These are phyloP conservation scores for Neofusicoccum laricinum DNA, from an alignment of 2,329 filamentous ascomycete species.

Conservation along the genomic window DNA sequence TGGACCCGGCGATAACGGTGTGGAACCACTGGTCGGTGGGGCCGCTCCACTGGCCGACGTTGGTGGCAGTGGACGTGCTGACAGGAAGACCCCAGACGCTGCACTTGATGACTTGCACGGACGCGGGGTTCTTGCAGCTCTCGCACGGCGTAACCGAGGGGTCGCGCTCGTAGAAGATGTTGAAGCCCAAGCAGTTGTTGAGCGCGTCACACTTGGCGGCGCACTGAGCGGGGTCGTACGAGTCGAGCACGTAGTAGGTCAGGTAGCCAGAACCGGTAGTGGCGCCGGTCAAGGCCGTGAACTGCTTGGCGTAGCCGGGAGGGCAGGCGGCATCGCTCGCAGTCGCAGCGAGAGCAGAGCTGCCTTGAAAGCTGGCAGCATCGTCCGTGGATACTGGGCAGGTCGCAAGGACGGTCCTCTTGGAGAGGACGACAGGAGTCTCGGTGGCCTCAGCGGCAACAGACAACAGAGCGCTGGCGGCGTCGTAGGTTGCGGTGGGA, in stretches of 20 bases:
- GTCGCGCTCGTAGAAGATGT: conserved; percentile 23
- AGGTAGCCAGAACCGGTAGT: conserved; percentile 19
- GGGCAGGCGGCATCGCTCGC: neutral
- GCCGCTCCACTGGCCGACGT: conserved; percentile 25
- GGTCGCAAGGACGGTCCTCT: neutral
- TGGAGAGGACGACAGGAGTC: neutral
- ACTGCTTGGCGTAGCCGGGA: conserved; percentile 4
- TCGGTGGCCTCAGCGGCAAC: conserved; percentile 1
- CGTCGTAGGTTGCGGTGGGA: conserved; percentile 23
- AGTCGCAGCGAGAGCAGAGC: neutral
- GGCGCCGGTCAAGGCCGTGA: conserved; percentile 16
- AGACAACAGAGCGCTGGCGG: conserved; percentile 23
- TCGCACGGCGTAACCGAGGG: conserved; percentile 17
- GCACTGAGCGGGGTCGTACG: conserved; percentile 18
- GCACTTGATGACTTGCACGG: conserved; percentile 28
- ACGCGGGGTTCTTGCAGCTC: conserved; percentile 9
- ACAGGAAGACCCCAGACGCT: conserved; percentile 28
- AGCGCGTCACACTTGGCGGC: conserved; percentile 15
- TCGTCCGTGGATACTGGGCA: neutral
- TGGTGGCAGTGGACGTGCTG: conserved; percentile 22
- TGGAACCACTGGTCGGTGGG: conserved; percentile 18
- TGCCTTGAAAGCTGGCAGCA: neutral
- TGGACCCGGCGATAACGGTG: conserved; percentile 20
- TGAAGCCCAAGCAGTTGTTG: conserved; percentile 21
- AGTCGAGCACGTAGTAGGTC: conserved; percentile 15